A percentile compares a stretch with the other conserved stretches of the same genome.
These are phyloP conservation scores for Beta macrorhiza DNA, from an alignment of 179 eudicot genomes.

Conservation along the genomic window DNA sequence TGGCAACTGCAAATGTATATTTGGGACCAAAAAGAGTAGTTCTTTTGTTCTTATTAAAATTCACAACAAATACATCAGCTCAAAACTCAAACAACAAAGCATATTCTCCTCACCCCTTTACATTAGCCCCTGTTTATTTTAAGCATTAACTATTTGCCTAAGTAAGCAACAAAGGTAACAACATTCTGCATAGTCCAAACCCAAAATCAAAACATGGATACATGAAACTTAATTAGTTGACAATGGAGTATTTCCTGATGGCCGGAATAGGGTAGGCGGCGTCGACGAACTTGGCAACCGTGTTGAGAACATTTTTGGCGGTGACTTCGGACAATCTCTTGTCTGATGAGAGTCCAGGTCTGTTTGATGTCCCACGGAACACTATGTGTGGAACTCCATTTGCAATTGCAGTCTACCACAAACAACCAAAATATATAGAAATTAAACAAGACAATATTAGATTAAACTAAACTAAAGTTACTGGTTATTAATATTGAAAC, in stretches of 20 bases:
- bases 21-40: neutral
- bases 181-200: neutral
- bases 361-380: constrained; percentile 30
- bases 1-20: neutral
- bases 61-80: neutral
- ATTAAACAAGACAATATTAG: too few relatives aligned
- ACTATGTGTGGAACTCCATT: constrained; percentile 34
- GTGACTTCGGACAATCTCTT: constrained; percentile 16
- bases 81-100: neutral
- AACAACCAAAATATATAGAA: too few relatives aligned
- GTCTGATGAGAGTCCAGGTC: constrained; percentile 21
- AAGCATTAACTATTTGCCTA: neutral
- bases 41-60: neutral
- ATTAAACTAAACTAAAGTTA: too few relatives aligned
- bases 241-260: neutral
- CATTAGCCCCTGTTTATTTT: constrained; percentile 1
- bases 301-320: constrained; percentile 25
- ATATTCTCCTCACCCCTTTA: neutral
- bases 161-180: neutral
- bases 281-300: constrained; percentile 17
- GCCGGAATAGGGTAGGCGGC: neutral
- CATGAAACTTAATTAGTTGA: neutral
- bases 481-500: neutral
- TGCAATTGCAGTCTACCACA: constrained; percentile 26
- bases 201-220: neutral